Evolutionary conservation across 2,329 filamentous ascomycete species (phyloP), one percentile per base, ranked within the genome.

Genomic region (Fusarium sp.): DNA sequence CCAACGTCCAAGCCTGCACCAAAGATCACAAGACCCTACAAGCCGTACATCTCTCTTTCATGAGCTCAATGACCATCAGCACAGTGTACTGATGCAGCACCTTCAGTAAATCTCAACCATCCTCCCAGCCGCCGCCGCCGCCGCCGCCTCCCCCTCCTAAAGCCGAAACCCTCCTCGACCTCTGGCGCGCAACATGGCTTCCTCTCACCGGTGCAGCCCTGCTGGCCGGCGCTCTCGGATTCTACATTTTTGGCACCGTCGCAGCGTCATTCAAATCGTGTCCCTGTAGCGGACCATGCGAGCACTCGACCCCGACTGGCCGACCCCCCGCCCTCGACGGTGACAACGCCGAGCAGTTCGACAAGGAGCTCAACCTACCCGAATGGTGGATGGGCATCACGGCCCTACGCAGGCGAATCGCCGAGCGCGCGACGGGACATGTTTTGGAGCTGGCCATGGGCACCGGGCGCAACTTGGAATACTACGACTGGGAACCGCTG

Each of bases 371-470:
- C 39, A 83, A 90, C 75, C 79, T 83, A 71, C 85, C 86, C 5
- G 89, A 91, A 77, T 83, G 81, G 77, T 81, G 86, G 70, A 86
- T 86, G 81, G 88, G 89, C 50, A 84, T 91, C 69, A 84, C 81
- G 7, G 78, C 77, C 16, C 78, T 90, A 54, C 84, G 89, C 11
- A 80, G 80, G 53, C 78, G 80, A 23, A 79, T 91, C 28, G 86
- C 85, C 2, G 73, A 77, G 12, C 76, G 79, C 34, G 88, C 86
- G 7, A 76, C 76, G 1, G 89, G 89, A 2, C 81, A 89, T 75
- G 89, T 91, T 12, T 83, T 91, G 34, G 89, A 91, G 77, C 82
- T 91, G 12, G 89, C 88, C 16, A 84, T 91, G 60, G 89, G 89
- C 16, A 90, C 89, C 3, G 89, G 89, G 4, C 83, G 89, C 12